Conservation (phyloP, 2,329 filamentous ascomycete genomes). For the Trichoderma aggressivum region DNA sequence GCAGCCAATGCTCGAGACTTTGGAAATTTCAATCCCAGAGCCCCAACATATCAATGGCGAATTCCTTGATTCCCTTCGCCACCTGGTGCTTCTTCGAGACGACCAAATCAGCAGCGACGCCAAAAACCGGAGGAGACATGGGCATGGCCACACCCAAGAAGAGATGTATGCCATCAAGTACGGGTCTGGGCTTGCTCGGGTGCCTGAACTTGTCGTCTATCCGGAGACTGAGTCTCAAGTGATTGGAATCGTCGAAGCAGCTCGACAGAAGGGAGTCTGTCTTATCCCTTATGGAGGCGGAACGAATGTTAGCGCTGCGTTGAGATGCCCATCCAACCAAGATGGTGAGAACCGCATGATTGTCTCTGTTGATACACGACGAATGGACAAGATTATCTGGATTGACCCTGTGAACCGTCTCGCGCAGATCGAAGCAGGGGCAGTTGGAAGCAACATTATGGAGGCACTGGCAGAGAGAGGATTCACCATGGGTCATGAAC, state of each 20-base stretch:
- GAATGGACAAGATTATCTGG: slow-evolving; percentile 3
- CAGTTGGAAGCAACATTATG: slow-evolving; percentile 6
- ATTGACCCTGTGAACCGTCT: slow-evolving; percentile 1
- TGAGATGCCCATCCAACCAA: neutral
- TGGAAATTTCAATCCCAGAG: neutral
- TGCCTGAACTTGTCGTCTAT: neutral
- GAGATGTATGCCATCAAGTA: slow-evolving; percentile 10
- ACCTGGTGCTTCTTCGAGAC: neutral
- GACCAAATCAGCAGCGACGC: neutral
- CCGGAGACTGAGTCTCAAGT: neutral
- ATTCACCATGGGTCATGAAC: slow-evolving; percentile 4
- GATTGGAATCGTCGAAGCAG: neutral
- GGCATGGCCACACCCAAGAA: neutral
- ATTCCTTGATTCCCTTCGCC: neutral
- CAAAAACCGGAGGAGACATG: neutral
- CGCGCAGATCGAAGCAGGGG: neutral
- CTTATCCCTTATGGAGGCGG: neutral
- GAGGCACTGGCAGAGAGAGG: neutral
- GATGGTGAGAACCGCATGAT: neutral
- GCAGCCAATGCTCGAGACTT: neutral
- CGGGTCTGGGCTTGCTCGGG: neutral
- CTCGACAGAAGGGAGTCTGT: neutral
- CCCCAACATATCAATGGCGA: neutral
- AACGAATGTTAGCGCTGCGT: neutral
- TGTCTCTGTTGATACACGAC: neutral